Evolutionary conservation across 257 asterid species (phyloP), one percentile per base, ranked within the genome.

Genomic region (Scutellaria galericulata): DNA sequence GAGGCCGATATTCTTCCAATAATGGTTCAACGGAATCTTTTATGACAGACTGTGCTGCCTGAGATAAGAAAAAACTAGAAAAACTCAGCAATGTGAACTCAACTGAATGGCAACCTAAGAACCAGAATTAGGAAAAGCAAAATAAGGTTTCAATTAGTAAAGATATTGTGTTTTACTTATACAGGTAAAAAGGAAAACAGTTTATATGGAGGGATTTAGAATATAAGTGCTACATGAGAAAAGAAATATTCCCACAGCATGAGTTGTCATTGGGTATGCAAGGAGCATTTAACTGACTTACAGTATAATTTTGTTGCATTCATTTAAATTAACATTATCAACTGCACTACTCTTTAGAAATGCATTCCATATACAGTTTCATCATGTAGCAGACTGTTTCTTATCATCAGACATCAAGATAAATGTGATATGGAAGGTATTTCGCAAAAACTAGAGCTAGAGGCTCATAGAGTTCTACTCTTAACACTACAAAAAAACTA

Each of bases 1-100:
- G 80, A 40, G 97, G 96, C 14, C 96, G 91, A 75, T 94, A 94
- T 45, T 89, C 95, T 83, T 94, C 98, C 88, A 94, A 81, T 54
- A 86, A 83, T 57, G 98, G 98, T 82, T 94, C 98, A 51, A 94
- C 98, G 44, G 97, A 83, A 52, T 91, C 97, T 83, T 59, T 88
- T 66, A 94, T 89, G 75, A 94, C 79, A 79, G 93, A 96, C 81
- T 89, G 96, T 57, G 95, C 96, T 13, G 98, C 98, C 98, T 94
- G 89, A 68, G 61, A 65, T 80, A 69, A 63, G 52, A 60, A 68
- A 71, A 39, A 59, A n/a, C 20, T 71, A 10, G 13, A 13, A 44
- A 60, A 11, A 45, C 54, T 42, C 64, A 13, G 47, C 10, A 56
- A 55, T 12, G 27, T 55, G 64, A 69, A 54, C 44, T 44, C 18